phyloP scores from a whole-genome alignment of 495 filamentous ascomycete genomes.

The Podospora didyma region DNA sequence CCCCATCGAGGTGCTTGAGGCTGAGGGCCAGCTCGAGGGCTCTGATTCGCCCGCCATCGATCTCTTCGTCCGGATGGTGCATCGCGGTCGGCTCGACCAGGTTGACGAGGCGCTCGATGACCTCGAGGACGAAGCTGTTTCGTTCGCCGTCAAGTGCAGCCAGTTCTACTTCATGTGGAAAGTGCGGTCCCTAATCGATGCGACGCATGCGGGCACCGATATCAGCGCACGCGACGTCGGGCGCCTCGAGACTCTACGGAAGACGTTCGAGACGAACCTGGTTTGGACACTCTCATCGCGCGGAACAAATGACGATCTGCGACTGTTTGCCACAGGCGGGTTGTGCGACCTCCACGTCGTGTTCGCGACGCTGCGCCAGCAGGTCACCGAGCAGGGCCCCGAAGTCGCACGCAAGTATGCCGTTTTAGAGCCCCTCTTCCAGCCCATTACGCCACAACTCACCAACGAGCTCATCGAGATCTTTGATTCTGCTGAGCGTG shows the following conservation, averaged over 20 bases:
- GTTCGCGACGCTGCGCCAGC: conserved; percentile 64
- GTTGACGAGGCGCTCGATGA: conserved; percentile 61
- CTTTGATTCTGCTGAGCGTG: conserved; percentile 69
- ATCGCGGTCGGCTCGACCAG: conserved; percentile 60
- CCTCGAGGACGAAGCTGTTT: conserved; percentile 71
- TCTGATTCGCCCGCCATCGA: conserved; percentile 53
- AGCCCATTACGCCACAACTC: conserved; percentile 55
- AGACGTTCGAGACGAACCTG: conserved; percentile 56
- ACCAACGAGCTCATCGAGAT: conserved; percentile 64
- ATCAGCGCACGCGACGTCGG: conserved; percentile 51
- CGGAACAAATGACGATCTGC: conserved; percentile 67
- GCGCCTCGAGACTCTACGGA: conserved; percentile 52
- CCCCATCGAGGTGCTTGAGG: conserved; percentile 68
- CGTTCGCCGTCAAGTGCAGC: conserved; percentile 64
- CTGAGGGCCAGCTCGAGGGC: conserved; percentile 48
- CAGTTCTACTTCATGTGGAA: conserved; percentile 97
- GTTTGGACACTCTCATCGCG: conserved; percentile 61
- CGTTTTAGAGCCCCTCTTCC: conserved; percentile 58
- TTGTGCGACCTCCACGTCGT: conserved; percentile 78
- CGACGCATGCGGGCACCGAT: conserved; percentile 37
- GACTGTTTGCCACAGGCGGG: conserved; percentile 66
- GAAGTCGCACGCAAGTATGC: conserved; percentile 36
- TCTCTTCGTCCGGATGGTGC: conserved; percentile 61
- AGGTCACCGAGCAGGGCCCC: conserved; percentile 29
- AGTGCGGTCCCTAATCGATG: conserved; percentile 46